Percentiles rank a stretch among this genome's conserved stretches.
These are phyloP conservation scores for Schizothecium vesticola DNA, from an alignment of 495 filamentous ascomycete genomes.

Conservation along the genomic window DNA sequence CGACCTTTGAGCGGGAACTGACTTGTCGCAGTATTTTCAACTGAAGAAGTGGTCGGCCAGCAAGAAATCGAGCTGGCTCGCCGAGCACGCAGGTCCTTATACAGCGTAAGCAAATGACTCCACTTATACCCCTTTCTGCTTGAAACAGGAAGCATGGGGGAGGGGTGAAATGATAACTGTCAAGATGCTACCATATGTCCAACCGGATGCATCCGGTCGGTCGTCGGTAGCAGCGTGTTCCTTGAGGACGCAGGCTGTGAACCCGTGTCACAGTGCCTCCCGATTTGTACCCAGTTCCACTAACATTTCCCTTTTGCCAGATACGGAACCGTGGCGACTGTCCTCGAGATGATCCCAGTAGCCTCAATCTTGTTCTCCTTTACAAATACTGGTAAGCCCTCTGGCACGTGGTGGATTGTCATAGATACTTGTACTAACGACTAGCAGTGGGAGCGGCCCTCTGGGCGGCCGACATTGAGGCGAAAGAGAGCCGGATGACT, in stretches of 20 bases:
- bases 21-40: constrained; percentile 67
- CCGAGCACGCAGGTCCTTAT: constrained; percentile 60
- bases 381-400: constrained; percentile 65
- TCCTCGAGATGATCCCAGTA: constrained; percentile 81
- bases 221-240: background rate
- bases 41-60: constrained; percentile 69
- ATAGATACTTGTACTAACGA: constrained; percentile 14
- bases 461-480: constrained; percentile 90
- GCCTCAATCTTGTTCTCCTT: constrained; percentile 80
- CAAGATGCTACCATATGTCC: background rate
- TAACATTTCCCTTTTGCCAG: constrained; percentile 43
- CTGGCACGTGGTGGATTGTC: background rate
- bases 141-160: background rate
- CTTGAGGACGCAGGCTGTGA: background rate
- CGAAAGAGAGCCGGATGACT: constrained; percentile 44
- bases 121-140: background rate
- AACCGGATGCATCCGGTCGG: background rate
- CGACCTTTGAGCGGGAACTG: constrained; percentile 4
- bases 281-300: background rate
- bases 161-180: background rate
- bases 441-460: constrained; percentile 71
- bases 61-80: constrained; percentile 59
- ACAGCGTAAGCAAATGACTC: constrained; percentile 55
- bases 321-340: constrained; percentile 68
- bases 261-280: constrained; percentile 2